phyloP scores from a whole-genome alignment of 2,329 filamentous ascomycete genomes.

The Exophiala viscosa region DNA sequence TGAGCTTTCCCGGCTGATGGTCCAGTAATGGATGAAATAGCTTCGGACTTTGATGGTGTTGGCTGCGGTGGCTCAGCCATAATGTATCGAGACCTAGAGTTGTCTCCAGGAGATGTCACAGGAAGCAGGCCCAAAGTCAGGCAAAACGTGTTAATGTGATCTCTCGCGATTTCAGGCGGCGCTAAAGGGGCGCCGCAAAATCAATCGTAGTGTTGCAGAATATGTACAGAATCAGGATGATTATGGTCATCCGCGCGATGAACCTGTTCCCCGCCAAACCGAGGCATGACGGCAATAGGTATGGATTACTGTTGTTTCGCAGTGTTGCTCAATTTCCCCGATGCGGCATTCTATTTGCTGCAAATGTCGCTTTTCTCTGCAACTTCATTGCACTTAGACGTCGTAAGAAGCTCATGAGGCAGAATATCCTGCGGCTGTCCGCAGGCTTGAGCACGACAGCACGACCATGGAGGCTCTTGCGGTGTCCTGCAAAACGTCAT shows the following conservation, averaged over 20 bases:
- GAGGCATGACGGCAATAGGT: background rate
- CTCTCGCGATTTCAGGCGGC: too few species aligned
- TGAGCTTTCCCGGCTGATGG: slow-evolving; percentile 1
- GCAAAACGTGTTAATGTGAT: too few species aligned
- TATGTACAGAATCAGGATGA: background rate
- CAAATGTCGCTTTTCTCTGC: background rate
- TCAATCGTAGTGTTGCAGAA: too few species aligned
- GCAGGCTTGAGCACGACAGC: background rate
- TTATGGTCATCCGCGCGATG: background rate
- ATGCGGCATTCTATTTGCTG: background rate
- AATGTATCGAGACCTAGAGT: background rate
- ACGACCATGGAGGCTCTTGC: background rate
- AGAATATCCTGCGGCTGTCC: background rate
- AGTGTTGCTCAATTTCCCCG: too few species aligned
- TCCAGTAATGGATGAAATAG: background rate
- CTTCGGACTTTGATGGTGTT: slow-evolving; percentile 1
- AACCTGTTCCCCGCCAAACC: background rate
- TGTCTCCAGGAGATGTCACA: too few species aligned
- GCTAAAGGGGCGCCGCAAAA: background rate
- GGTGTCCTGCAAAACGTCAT: background rate
- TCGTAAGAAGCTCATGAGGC: too few species aligned
- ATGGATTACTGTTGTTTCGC: too few species aligned
- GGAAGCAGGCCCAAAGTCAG: too few species aligned
- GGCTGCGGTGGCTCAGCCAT: slow-evolving; percentile 20
- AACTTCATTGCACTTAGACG: background rate